Base-by-base conservation (phyloP, 192 early-diverging fungal species). In the Backusella luteola region DNA sequence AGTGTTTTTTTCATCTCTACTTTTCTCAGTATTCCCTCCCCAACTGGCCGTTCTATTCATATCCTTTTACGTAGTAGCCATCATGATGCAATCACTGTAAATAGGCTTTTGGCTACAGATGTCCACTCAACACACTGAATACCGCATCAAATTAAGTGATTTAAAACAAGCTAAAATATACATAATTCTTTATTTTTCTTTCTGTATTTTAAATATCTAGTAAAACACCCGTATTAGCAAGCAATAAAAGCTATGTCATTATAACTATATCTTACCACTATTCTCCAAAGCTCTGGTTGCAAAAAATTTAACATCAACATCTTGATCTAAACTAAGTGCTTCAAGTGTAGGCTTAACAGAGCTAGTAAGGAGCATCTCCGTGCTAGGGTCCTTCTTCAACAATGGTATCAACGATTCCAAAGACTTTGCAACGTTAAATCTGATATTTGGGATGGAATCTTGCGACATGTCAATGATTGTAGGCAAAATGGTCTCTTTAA, bases 361-460 rank as follows among this genome's bases (percentile, higher is more conserved):
- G 19, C 91, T 88, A 26, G 84, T 82, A 56, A 96, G 78, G 8
- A 95, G 76, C 11, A 79, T 77, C 23, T 83, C 85, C 2, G 93
- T 89, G 29, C 93, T 90, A 12, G 86, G 78, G 72, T 84, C 87
- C 63, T 85, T 85, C 77, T 91, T 91, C 69, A 97, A 87, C 6
- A 95, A 84, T 14, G 91, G 94, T 49, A 94, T 90, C 81, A 99
- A 84, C 0, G 90, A 86, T 82, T 96, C 95, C 76, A 97, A 87
- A 63, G 94, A 92, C 80, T 99, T 99, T 52, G 96, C 96, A 11
- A 99, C 97, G 74, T 98, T 99, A 90, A 99, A 99, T 41, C 98
- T 93, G 77, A 99, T 99, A 82, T 99, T 99, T 74, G 98, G 98
- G 71, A 99, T 99, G 17, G 96, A 94, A 80, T 99, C 98, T 12